phyloP scores from a whole-genome alignment of 179 eudicot species.

The Spinacia oleracea region DNA sequence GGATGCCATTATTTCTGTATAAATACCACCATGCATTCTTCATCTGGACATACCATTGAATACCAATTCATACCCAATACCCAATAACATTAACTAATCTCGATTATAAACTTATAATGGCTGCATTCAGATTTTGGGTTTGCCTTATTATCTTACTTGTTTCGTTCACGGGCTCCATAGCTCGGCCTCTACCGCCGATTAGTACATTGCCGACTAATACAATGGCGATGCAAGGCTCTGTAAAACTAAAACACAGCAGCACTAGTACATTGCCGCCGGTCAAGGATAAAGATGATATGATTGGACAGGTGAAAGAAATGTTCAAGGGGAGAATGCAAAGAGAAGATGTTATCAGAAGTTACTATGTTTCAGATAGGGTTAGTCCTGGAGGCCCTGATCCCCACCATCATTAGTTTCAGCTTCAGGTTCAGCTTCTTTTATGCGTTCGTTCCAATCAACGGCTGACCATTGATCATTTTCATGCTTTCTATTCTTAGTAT shows the following conservation, averaged over 20 bases:
- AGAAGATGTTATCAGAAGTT: constrained; percentile 16
- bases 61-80: neutral
- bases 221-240: constrained; percentile 13
- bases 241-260: neutral
- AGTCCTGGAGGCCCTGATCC: constrained; percentile 38
- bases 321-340: constrained; percentile 21
- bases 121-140: constrained; percentile 21
- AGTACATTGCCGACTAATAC: constrained; percentile 18
- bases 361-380: constrained; percentile 19
- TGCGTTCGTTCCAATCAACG: neutral
- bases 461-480: neutral
- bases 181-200: constrained; percentile 16
- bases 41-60: constrained; percentile 5
- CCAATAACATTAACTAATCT: no score
- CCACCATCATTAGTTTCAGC: constrained; percentile 26
- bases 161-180: constrained; percentile 9
- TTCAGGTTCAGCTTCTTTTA: neutral
- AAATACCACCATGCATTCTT: neutral
- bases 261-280: constrained; percentile 19
- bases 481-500: neutral
- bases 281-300: constrained; percentile 13
- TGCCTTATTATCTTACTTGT: constrained; percentile 25
- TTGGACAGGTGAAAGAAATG: constrained; percentile 27
- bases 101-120: constrained; percentile 7
- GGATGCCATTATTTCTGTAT: neutral